phyloP scores from a whole-genome alignment of 1,139 yeast species.

The Suhomyces choctaworum region DNA sequence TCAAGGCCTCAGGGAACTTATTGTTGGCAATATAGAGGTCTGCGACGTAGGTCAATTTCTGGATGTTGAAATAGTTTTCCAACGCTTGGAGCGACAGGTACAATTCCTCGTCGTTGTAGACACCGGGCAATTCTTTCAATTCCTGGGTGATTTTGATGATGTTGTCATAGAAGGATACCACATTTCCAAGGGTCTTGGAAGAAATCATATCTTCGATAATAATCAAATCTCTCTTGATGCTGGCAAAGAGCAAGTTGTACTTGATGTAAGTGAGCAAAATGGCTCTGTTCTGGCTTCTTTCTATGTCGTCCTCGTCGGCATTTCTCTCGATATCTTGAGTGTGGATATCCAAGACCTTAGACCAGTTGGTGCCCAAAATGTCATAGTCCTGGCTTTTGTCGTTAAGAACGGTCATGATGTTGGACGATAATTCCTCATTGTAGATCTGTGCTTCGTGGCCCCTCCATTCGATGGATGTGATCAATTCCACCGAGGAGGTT shows the following conservation, averaged over 20 bases:
- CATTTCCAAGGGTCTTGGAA: constrained; percentile 41
- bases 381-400: constrained; percentile 31
- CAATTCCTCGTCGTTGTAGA: constrained; percentile 77
- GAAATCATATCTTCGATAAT: constrained; percentile 40
- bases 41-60: constrained; percentile 49
- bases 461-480: constrained; percentile 62
- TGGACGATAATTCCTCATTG: constrained; percentile 72
- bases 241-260: constrained; percentile 64
- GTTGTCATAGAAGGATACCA: constrained; percentile 49
- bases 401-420: constrained; percentile 42
- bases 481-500: constrained; percentile 29
- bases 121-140: constrained; percentile 84
- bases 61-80: constrained; percentile 45
- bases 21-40: constrained; percentile 48
- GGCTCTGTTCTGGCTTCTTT: constrained; percentile 69
- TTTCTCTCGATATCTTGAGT: constrained; percentile 25
- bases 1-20: constrained; percentile 55
- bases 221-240: constrained; percentile 69
- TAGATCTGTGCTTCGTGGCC: constrained; percentile 65
- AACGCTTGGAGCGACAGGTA: constrained; percentile 53
- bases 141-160: constrained; percentile 52
- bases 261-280: constrained; percentile 73
- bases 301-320: constrained; percentile 48
- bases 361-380: constrained; percentile 37
- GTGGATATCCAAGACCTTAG: constrained; percentile 35